Evolutionary conservation across 495 filamentous ascomycete genomes (phyloP).

Genomic region (Neurospora sublineolata): DNA sequence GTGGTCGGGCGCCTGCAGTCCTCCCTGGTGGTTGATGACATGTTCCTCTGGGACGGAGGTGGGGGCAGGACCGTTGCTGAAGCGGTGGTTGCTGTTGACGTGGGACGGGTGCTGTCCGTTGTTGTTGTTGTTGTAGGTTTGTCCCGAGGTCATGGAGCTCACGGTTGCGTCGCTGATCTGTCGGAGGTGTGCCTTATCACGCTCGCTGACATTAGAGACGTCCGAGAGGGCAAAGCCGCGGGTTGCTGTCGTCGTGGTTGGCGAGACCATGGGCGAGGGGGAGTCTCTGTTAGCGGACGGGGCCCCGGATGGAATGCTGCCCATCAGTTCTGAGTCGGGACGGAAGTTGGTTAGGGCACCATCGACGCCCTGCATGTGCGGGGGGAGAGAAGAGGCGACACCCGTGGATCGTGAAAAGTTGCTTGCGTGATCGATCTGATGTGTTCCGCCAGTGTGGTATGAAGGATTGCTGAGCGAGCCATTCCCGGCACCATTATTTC

Average conservation of each 20-base stretch:
- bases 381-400: background rate
- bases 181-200: slow-evolving; percentile 32
- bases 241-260: background rate
- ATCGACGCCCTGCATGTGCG: background rate
- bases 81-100: background rate
- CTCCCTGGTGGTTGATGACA: background rate
- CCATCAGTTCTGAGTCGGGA: slow-evolving; percentile 23
- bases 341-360: slow-evolving; percentile 8
- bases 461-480: slow-evolving; percentile 11
- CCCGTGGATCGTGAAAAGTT: background rate
- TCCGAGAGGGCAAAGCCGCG: slow-evolving; percentile 23
- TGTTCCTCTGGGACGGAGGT: background rate
- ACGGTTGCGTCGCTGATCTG: slow-evolving; percentile 36
- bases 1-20: background rate
- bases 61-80: background rate
- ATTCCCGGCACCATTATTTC: background rate
- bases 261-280: background rate
- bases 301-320: background rate
- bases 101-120: background rate
- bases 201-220: slow-evolving; percentile 32
- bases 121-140: background rate
- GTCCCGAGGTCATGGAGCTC: slow-evolving; percentile 16
- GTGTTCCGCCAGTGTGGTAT: slow-evolving; percentile 7
- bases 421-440: slow-evolving; percentile 20
- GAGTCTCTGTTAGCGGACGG: background rate